These are phyloP conservation scores for Berkeleyomyces rouxiae DNA, from an alignment of 2,329 filamentous ascomycete species.

Conservation along the genomic window DNA sequence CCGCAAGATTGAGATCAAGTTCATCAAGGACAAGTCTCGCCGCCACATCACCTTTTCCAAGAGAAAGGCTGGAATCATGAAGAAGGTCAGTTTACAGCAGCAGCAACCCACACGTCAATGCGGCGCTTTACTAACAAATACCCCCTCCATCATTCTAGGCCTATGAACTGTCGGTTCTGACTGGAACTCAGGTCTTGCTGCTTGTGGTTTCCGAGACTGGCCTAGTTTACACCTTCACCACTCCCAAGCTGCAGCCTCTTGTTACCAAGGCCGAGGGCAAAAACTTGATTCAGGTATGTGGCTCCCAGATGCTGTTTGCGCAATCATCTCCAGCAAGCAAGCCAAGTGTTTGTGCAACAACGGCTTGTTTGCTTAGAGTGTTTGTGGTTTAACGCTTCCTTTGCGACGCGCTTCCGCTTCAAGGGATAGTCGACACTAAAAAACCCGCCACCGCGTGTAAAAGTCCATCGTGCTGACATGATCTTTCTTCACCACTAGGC, in stretches of 20 bases:
- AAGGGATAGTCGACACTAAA: background rate
- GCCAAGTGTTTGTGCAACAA: too few relatives aligned
- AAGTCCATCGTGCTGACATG: background rate
- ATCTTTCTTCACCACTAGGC: constrained; percentile 40
- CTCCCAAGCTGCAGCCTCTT: constrained; percentile 91
- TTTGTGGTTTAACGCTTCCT: background rate
- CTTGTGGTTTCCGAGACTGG: constrained; percentile 95
- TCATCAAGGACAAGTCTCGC: constrained; percentile 98
- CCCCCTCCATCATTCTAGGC: constrained; percentile 38
- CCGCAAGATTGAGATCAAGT: constrained; percentile 99
- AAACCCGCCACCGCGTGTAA: background rate
- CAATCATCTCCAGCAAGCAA: background rate
- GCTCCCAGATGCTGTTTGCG: background rate
- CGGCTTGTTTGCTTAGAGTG: too few relatives aligned
- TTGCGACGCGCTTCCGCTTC: background rate
- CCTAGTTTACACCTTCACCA: constrained; percentile 95
- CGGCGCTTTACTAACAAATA: background rate
- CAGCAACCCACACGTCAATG: background rate
- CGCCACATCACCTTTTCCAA: constrained; percentile 99
- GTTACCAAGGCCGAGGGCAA: constrained; percentile 98
- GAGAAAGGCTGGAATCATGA: constrained; percentile 99
- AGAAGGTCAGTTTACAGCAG: constrained; percentile 57
- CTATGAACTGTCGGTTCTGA: constrained; percentile 93
- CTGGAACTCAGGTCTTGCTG: constrained; percentile 89
- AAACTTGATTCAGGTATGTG: constrained; percentile 88